These are phyloP conservation scores for Nothophytophthora sp. DNA, from an alignment of 352 stramenopile genomes.

Conservation along the genomic window DNA sequence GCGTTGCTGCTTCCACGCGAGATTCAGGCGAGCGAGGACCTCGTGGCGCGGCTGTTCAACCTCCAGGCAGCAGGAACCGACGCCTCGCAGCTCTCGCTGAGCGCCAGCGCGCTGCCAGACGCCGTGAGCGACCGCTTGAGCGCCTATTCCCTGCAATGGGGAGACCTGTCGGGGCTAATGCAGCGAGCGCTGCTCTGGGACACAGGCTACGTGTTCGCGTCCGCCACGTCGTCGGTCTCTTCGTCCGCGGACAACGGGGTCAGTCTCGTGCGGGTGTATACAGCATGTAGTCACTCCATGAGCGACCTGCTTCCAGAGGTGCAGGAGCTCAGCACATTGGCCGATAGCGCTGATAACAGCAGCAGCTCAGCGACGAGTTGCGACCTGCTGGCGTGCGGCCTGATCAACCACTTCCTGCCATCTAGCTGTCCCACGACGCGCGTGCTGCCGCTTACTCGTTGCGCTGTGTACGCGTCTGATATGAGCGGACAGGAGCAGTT, in stretches of 20 bases:
- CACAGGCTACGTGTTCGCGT: conserved; percentile 57
- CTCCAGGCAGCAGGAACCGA: conserved; percentile 25
- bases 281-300: conserved; percentile 58
- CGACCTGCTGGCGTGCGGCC: conserved; percentile 32
- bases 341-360: conserved; percentile 6
- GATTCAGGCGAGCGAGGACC: conserved; percentile 35
- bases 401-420: conserved; percentile 56
- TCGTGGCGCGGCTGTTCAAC: conserved; percentile 56
- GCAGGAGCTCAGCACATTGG: conserved; percentile 31
- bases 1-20: conserved; percentile 8
- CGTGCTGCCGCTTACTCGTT: conserved; percentile 40
- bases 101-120: conserved; percentile 31
- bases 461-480: conserved; percentile 40
- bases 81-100: conserved; percentile 33
- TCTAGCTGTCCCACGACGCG: conserved; percentile 27
- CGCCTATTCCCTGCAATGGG: conserved; percentile 34
- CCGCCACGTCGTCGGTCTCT: conserved; percentile 6
- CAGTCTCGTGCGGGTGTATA: conserved; percentile 61
- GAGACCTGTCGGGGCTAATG: conserved; percentile 50
- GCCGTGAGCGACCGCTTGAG: conserved; percentile 29
- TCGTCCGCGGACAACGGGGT: conserved; percentile 9
- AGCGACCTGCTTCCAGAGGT: conserved; percentile 53
- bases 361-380: conserved; percentile 16
- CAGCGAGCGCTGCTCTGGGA: conserved; percentile 79
- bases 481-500: conserved; percentile 29